Conservation (phyloP, 345 rosid genomes). For the Lumnitzera racemosa region DNA sequence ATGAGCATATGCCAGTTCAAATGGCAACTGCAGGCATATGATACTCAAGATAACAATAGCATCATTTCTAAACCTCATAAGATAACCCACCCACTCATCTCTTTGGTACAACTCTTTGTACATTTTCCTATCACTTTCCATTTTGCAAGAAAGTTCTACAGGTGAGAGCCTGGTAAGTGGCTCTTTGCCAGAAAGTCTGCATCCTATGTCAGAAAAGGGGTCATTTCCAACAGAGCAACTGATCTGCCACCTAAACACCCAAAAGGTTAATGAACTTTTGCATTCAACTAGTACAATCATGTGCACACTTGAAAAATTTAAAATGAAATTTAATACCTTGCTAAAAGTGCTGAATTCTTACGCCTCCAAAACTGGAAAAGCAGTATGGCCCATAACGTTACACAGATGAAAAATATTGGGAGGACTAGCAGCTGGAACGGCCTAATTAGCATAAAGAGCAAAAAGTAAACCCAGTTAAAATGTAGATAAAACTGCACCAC, state of each 20-base stretch:
- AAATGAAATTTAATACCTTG: slow-evolving; percentile 34
- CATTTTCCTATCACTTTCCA: slow-evolving; percentile 37
- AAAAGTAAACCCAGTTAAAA: background rate
- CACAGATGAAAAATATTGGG: slow-evolving; percentile 60
- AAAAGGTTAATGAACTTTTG: background rate
- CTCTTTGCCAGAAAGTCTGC: slow-evolving; percentile 34
- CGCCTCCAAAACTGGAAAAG: slow-evolving; percentile 98
- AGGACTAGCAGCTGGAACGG: slow-evolving; percentile 66
- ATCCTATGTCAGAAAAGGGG: slow-evolving; percentile 45
- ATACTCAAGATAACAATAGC: slow-evolving; percentile 55
- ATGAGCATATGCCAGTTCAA: slow-evolving; percentile 94
- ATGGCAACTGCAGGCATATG: slow-evolving; percentile 94
- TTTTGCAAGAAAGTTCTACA: slow-evolving; percentile 29
- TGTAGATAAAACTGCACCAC: background rate
- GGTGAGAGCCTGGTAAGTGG: slow-evolving; percentile 49
- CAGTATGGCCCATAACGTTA: slow-evolving; percentile 75
- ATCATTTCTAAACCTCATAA: slow-evolving; percentile 75
- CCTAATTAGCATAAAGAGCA: slow-evolving; percentile 26
- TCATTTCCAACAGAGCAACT: slow-evolving; percentile 48
- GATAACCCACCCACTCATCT: slow-evolving; percentile 78
- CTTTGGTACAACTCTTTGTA: slow-evolving; percentile 78
- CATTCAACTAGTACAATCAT: background rate
- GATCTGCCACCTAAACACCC: slow-evolving; percentile 64
- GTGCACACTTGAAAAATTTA: background rate
- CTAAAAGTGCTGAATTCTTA: slow-evolving; percentile 68